A percentile compares a stretch with the other conserved stretches of the same genome.
Conservation (phyloP, 331 rosid species). For the Telfairia occidentalis region DNA sequence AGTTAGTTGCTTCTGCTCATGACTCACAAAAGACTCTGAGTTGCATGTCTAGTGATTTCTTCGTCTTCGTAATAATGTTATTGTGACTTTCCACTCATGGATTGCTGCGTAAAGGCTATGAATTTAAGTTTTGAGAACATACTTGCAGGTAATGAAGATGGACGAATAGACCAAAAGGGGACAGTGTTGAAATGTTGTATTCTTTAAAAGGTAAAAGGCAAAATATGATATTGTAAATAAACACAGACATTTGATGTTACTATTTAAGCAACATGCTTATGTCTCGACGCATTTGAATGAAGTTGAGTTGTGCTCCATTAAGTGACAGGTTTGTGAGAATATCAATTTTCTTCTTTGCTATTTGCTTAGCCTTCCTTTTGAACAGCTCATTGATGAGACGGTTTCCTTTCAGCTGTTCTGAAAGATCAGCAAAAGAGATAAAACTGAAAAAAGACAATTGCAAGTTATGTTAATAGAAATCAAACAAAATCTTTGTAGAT, state of each 20-base stretch:
- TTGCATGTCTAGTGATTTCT: background rate
- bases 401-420: background rate
- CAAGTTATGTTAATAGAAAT: background rate
- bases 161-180: constrained; percentile 79
- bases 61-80: background rate
- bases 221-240: constrained; percentile 9
- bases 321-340: background rate
- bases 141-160: constrained; percentile 75
- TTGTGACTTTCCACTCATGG: background rate
- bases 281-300: constrained; percentile 5
- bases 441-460: constrained; percentile 3
- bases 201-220: constrained; percentile 25
- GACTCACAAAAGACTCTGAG: background rate
- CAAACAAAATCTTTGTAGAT: constrained; percentile 3
- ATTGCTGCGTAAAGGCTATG: background rate
- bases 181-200: constrained; percentile 79
- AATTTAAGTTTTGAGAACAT: constrained; percentile 13
- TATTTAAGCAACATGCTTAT: constrained; percentile 7
- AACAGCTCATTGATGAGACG: background rate
- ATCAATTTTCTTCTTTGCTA: background rate
- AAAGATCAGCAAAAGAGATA: constrained; percentile 3
- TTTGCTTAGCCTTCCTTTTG: background rate
- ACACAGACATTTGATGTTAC: constrained; percentile 2
- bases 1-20: background rate
- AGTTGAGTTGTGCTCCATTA: constrained; percentile 8